These are phyloP conservation scores for Datura wrightii DNA, from an alignment of 257 asterid genomes.

Conservation along the genomic window DNA sequence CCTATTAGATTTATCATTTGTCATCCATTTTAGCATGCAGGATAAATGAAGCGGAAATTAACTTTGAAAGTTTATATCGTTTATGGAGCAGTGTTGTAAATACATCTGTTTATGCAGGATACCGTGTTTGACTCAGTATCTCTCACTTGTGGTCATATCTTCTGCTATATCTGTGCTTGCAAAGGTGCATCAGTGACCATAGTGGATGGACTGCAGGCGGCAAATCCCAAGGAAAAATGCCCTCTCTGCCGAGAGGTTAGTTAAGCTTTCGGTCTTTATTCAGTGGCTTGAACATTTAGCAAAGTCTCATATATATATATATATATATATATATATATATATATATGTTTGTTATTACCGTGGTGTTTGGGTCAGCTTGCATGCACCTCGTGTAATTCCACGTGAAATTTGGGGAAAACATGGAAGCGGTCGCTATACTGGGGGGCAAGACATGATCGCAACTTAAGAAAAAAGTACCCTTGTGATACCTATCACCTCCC, in stretches of 20 bases:
- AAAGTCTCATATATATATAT: background rate
- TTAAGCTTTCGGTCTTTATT: background rate
- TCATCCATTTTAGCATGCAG: background rate
- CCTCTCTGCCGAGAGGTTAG: conserved; percentile 93
- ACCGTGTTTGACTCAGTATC: conserved; percentile 84
- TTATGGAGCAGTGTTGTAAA: background rate
- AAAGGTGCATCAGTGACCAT: conserved; percentile 88
- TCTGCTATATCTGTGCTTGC: conserved; percentile 91
- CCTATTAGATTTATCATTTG: background rate
- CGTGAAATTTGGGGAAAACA: no score
- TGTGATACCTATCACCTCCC: background rate
- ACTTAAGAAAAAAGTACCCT: background rate
- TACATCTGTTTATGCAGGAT: conserved; percentile 57
- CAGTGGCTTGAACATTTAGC: conserved; percentile 7
- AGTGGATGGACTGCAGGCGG: conserved; percentile 78
- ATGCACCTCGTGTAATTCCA: no score
- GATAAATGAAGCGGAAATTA: background rate
- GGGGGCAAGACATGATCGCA: background rate
- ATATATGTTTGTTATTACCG: no score
- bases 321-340: no score
- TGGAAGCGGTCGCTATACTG: background rate
- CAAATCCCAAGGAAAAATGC: conserved; percentile 58
- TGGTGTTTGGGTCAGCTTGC: background rate
- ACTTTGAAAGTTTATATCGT: background rate
- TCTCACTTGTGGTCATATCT: conserved; percentile 88